Evolutionary conservation across 2,329 filamentous ascomycete genomes (phyloP).

Genomic region (Dryadomyces quercivorus): DNA sequence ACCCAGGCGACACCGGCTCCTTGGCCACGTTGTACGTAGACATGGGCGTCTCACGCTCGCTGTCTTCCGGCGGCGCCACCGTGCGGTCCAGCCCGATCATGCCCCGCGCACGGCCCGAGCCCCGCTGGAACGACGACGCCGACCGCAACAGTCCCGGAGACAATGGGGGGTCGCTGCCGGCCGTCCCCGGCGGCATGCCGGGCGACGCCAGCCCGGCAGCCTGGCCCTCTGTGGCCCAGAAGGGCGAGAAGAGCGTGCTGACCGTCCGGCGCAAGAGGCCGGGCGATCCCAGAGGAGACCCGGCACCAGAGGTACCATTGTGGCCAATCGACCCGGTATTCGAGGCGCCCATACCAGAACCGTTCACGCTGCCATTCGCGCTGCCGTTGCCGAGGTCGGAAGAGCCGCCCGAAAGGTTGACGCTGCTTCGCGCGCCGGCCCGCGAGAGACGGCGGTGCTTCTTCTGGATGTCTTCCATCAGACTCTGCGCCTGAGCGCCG

Average conservation of each 20-base stretch:
- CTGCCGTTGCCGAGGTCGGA: not conserved
- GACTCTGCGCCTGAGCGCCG: conserved; percentile 52
- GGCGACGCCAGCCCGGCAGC: not conserved
- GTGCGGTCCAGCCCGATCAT: conserved; percentile 25
- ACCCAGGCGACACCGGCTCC: conserved; percentile 69
- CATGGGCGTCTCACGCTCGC: conserved; percentile 52
- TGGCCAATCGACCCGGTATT: not conserved
- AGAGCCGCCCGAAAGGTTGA: not conserved
- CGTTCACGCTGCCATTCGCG: not conserved
- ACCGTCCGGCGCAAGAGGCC: conserved; percentile 52
- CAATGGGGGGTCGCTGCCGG: conserved; percentile 5
- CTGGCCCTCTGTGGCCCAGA: conserved; percentile 32
- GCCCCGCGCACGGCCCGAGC: conserved; percentile 1
- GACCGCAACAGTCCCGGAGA: conserved; percentile 23
- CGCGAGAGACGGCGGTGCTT: conserved; percentile 33
- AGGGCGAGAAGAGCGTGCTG: conserved; percentile 48
- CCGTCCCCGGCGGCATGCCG: conserved; percentile 3
- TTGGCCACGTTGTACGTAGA: conserved; percentile 65
- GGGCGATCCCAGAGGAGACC: conserved; percentile 38
- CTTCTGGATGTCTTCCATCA: conserved; percentile 62
- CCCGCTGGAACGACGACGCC: conserved; percentile 17
- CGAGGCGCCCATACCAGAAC: not conserved
- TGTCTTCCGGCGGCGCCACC: conserved; percentile 56
- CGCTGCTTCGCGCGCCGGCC: not conserved
- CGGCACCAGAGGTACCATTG: conserved; percentile 9